These are phyloP conservation scores for Pugionium cornutum DNA, from an alignment of 345 rosid genomes.

Conservation along the genomic window DNA sequence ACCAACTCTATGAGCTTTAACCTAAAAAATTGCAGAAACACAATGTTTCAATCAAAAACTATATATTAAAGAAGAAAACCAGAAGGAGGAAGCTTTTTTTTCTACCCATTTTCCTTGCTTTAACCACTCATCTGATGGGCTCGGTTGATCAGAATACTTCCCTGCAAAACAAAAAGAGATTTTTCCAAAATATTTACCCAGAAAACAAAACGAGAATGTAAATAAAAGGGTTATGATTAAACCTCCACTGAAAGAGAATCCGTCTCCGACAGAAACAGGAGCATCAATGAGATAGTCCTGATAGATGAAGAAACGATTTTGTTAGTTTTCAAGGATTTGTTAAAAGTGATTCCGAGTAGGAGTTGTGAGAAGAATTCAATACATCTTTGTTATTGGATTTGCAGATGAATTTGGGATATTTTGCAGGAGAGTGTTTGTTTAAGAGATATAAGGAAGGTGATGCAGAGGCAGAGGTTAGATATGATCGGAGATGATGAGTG, in stretches of 20 bases:
- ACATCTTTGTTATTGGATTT: slow-evolving; percentile 55
- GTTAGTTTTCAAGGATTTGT: neutral
- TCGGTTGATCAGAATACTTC: slow-evolving; percentile 80
- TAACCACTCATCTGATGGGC: slow-evolving; percentile 82
- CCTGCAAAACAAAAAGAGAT: slow-evolving; percentile 42
- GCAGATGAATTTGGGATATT: slow-evolving; percentile 39
- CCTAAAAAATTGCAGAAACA: slow-evolving; percentile 40
- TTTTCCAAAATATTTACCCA: neutral
- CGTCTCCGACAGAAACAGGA: slow-evolving; percentile 84
- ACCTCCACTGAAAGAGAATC: slow-evolving; percentile 96
- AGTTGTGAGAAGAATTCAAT: slow-evolving; percentile 10
- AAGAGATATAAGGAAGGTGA: slow-evolving; percentile 27
- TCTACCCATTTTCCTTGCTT: slow-evolving; percentile 72
- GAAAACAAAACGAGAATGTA: neutral
- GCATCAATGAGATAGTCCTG: slow-evolving; percentile 93
- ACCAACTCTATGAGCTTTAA: slow-evolving; percentile 71
- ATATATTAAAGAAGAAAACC: neutral
- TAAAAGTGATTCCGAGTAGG: neutral
- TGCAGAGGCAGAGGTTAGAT: slow-evolving; percentile 22
- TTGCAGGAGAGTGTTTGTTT: slow-evolving; percentile 1
- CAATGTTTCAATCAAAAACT: neutral
- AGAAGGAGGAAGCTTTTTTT: neutral
- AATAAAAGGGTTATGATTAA: neutral
- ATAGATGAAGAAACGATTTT: neutral
- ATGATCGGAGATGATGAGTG: slow-evolving; percentile 37